Conservation (phyloP, 371 early-diverging fungal species). For the Actinomortierella wolfii region DNA sequence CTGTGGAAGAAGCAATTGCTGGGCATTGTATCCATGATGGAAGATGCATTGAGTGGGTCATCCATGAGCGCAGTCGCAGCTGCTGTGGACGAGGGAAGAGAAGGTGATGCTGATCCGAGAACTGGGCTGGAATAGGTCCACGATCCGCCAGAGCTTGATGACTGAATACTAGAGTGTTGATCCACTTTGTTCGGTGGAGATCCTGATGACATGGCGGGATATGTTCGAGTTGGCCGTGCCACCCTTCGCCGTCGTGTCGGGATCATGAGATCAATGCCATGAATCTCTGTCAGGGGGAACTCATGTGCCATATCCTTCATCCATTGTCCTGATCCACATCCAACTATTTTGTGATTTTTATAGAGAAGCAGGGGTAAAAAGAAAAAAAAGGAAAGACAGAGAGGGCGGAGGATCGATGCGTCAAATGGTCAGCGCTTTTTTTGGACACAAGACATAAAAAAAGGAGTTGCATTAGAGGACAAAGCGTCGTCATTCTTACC, state of each 20-base stretch:
- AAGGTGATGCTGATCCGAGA: background rate
- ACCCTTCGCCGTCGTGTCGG: slow-evolving; percentile 22
- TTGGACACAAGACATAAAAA: background rate
- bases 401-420: too few relatives aligned
- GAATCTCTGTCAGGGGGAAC: slow-evolving; percentile 57
- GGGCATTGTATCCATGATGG: slow-evolving; percentile 26
- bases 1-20: slow-evolving; percentile 46
- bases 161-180: slow-evolving; percentile 3
- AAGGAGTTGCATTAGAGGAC: background rate
- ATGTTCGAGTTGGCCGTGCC: background rate
- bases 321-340: slow-evolving; percentile 65
- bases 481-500: slow-evolving; percentile 10
- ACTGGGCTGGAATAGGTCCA: background rate
- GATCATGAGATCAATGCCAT: slow-evolving; percentile 46
- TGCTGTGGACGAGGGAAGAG: too few relatives aligned
- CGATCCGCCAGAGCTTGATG: background rate
- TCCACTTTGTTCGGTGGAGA: background rate
- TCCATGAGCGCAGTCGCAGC: background rate
- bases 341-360: slow-evolving; percentile 49
- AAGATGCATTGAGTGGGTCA: background rate
- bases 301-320: slow-evolving; percentile 63
- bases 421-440: background rate
- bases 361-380: too few relatives aligned
- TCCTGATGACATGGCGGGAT: background rate
- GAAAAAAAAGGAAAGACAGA: too few relatives aligned